These are phyloP conservation scores for Starmera dryadoides DNA, from an alignment of 805 yeast genomes.

Conservation along the genomic window DNA sequence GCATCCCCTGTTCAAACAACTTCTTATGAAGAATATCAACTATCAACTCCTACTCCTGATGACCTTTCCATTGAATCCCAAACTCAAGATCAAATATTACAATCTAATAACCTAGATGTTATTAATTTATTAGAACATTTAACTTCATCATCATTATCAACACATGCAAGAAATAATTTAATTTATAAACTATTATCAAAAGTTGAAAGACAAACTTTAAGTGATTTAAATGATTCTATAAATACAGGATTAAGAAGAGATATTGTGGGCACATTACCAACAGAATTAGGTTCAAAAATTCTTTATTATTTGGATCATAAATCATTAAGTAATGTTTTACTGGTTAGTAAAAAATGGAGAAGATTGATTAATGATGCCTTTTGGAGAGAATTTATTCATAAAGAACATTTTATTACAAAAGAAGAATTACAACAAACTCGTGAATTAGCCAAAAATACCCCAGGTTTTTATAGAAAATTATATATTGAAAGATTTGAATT, in stretches of 20 bases:
- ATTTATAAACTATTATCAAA: conserved; percentile 48
- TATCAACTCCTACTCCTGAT: not conserved
- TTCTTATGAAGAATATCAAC: conserved; percentile 11
- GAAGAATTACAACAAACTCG: conserved; percentile 32
- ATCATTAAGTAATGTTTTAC: conserved; percentile 52
- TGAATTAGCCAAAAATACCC: conserved; percentile 11
- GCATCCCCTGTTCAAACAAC: conserved; percentile 45
- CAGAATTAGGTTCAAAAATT: conserved; percentile 64
- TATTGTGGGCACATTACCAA: conserved; percentile 60
- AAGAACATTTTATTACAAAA: conserved; percentile 51
- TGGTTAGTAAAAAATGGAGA: conserved; percentile 69
- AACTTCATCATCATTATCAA: conserved; percentile 26
- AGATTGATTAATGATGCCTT: conserved; percentile 50
- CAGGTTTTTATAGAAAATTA: conserved; percentile 6
- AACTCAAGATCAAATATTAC: too few relatives aligned
- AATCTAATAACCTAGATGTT: conserved; percentile 2
- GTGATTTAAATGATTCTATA: conserved; percentile 47
- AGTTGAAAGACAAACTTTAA: conserved; percentile 53
- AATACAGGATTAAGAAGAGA: conserved; percentile 63
- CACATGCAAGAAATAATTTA: conserved; percentile 39
- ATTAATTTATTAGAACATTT: conserved; percentile 9
- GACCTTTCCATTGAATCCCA: too few relatives aligned
- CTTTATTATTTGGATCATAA: conserved; percentile 55
- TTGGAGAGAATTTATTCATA: conserved; percentile 62
- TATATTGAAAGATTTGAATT: conserved; percentile 17